These are phyloP conservation scores for Neonothopanus nambi DNA, from an alignment of 1,284 basidiomycete species.

Conservation along the genomic window DNA sequence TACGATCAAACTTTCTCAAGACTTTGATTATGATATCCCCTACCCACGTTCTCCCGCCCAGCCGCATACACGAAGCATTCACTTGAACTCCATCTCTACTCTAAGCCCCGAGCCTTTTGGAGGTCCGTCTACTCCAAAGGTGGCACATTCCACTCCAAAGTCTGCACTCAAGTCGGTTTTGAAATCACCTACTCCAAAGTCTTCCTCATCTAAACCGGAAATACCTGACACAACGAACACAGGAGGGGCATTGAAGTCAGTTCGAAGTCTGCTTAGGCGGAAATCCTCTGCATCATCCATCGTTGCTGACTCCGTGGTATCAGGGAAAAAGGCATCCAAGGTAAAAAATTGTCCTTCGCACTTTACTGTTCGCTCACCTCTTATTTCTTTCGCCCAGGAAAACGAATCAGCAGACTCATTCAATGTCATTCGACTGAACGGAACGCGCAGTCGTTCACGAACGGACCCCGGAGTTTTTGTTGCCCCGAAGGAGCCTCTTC, in stretches of 20 bases:
- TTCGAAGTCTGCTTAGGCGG: constrained; percentile 32
- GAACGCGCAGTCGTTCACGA: constrained; percentile 32
- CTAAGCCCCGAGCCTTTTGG: background rate
- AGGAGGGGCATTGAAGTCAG: constrained; percentile 27
- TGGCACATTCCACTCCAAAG: constrained; percentile 29
- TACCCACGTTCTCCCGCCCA: constrained; percentile 8
- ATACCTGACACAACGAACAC: constrained; percentile 6
- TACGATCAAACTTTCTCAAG: constrained; percentile 15
- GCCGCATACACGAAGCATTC: background rate
- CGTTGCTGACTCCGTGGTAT: constrained; percentile 6
- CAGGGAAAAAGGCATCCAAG: constrained; percentile 10
- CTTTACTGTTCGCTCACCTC: too few species aligned
- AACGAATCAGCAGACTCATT: constrained; percentile 10
- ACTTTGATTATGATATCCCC: background rate
- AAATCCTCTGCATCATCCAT: constrained; percentile 26
- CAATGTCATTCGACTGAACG: constrained; percentile 7
- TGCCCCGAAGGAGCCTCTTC: background rate
- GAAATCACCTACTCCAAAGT: constrained; percentile 32
- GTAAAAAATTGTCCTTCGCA: constrained; percentile 4
- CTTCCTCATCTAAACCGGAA: constrained; percentile 18
- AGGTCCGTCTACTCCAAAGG: constrained; percentile 20
- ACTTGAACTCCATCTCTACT: background rate
- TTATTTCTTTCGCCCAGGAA: constrained; percentile 1
- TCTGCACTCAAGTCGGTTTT: constrained; percentile 42
- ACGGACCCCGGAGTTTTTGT: constrained; percentile 36